A percentile compares a stretch with the other conserved stretches of the same genome.
Conservation (phyloP, 2,329 filamentous ascomycete genomes). For the Fusarium poae region DNA sequence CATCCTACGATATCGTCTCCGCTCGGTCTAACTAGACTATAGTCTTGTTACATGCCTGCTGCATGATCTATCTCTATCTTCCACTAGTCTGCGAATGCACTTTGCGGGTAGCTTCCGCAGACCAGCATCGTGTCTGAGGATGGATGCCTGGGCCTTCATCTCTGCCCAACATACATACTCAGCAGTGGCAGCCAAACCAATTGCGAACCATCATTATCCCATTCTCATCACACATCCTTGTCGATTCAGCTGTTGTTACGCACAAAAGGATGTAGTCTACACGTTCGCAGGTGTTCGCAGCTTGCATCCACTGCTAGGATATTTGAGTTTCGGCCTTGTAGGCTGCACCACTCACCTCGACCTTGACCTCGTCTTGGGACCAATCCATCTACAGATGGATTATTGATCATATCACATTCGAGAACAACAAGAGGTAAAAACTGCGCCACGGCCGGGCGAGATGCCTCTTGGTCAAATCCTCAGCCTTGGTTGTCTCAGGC, state of each 20-base stretch:
- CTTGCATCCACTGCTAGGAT: conserved; percentile 11
- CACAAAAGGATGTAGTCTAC: neutral
- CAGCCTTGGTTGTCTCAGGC: conserved; percentile 47
- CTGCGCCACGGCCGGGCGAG: conserved; percentile 36
- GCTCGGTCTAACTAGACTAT: conserved; percentile 19
- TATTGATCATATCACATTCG: conserved; percentile 15
- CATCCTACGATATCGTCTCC: conserved; percentile 38
- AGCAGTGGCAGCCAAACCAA: conserved; percentile 33
- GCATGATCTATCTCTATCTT: neutral
- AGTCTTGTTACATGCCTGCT: conserved; percentile 1
- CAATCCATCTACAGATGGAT: conserved; percentile 18
- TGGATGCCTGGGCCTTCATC: neutral
- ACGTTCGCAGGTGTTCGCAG: conserved; percentile 36
- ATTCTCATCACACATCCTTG: conserved; percentile 29
- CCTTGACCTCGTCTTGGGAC: conserved; percentile 17
- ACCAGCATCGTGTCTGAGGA: conserved; percentile 12
- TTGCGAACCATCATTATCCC: conserved; percentile 16
- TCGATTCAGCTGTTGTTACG: conserved; percentile 18
- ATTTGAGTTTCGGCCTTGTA: conserved; percentile 32
- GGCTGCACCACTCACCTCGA: conserved; percentile 14
- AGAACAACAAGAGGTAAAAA: no score
- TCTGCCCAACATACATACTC: conserved; percentile 21
- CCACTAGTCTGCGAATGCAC: neutral
- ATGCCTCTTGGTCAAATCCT: conserved; percentile 33
- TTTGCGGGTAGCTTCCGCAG: conserved; percentile 31